Percentiles rank a stretch among this genome's conserved stretches.
These are phyloP conservation scores for Hypoxylon cercidicola DNA, from an alignment of 495 filamentous ascomycete genomes.

Conservation along the genomic window DNA sequence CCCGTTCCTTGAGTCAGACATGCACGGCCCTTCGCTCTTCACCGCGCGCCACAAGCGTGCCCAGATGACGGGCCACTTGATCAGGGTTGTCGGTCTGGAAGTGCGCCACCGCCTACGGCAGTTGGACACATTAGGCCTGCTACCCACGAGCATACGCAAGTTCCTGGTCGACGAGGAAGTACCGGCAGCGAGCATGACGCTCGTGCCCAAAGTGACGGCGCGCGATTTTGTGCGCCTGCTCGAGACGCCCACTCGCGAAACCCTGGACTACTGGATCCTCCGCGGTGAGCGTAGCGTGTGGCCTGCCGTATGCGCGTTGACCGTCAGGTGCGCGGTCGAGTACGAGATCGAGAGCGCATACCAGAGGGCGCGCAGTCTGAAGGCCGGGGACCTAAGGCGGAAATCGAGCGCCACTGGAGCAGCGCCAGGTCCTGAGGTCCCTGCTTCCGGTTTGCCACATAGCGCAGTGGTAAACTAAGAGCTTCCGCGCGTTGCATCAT, in stretches of 20 bases:
- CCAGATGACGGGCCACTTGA: slow-evolving; percentile 69
- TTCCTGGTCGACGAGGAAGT: slow-evolving; percentile 90
- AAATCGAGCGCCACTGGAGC: slow-evolving; percentile 47
- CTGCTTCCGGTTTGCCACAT: not conserved
- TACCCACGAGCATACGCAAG: slow-evolving; percentile 75
- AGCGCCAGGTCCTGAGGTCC: not conserved
- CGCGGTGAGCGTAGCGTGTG: slow-evolving; percentile 89
- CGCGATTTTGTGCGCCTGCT: slow-evolving; percentile 79
- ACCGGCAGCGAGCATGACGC: slow-evolving; percentile 80
- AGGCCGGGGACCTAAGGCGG: slow-evolving; percentile 57
- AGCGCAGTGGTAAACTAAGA: slow-evolving; percentile 11
- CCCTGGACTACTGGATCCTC: slow-evolving; percentile 85
- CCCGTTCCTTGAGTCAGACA: slow-evolving; percentile 85
- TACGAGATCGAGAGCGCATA: slow-evolving; percentile 86
- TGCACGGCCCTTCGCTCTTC: slow-evolving; percentile 74
- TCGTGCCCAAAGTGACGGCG: slow-evolving; percentile 81
- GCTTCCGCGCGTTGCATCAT: slow-evolving; percentile 5
- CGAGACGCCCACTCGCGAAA: slow-evolving; percentile 79
- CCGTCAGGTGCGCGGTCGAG: slow-evolving; percentile 86
- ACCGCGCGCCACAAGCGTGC: slow-evolving; percentile 66
- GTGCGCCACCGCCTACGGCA: slow-evolving; percentile 84
- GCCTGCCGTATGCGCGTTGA: slow-evolving; percentile 87
- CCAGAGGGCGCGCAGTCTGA: slow-evolving; percentile 74
- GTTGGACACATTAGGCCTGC: slow-evolving; percentile 77
- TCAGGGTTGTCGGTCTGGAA: slow-evolving; percentile 77